These are phyloP conservation scores for Phytophthora megakarya DNA, from an alignment of 352 stramenopile genomes.

Conservation along the genomic window DNA sequence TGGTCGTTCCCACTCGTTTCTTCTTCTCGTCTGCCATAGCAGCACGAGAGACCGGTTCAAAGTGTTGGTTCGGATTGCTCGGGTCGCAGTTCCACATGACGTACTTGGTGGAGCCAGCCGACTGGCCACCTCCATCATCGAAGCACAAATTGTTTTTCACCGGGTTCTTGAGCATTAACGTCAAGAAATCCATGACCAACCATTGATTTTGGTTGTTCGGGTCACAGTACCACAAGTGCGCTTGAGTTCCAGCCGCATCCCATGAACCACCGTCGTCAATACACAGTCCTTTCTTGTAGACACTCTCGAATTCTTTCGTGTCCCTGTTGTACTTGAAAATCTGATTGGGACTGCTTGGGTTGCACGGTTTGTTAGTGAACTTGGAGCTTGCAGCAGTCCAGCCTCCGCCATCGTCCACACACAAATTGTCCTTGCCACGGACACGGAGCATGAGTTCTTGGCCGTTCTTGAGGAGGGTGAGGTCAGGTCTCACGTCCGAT, in stretches of 20 bases:
- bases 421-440: slow-evolving; percentile 36
- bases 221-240: slow-evolving; percentile 35
- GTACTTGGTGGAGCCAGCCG: slow-evolving; percentile 19
- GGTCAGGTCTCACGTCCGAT: slow-evolving; percentile 12
- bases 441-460: slow-evolving; percentile 36
- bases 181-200: slow-evolving; percentile 29
- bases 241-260: slow-evolving; percentile 13
- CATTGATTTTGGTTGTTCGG: slow-evolving; percentile 29
- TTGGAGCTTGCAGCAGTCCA: slow-evolving; percentile 15
- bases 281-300: slow-evolving; percentile 34
- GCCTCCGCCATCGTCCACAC: slow-evolving; percentile 39
- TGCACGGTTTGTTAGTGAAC: slow-evolving; percentile 34
- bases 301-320: slow-evolving; percentile 20
- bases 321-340: slow-evolving; percentile 33
- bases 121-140: slow-evolving; percentile 27
- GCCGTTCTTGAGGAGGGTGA: slow-evolving; percentile 10
- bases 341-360: slow-evolving; percentile 38
- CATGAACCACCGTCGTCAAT: slow-evolving; percentile 28
- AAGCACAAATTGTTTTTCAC: slow-evolving; percentile 40
- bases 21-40: slow-evolving; percentile 27
- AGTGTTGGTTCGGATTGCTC: slow-evolving; percentile 27
- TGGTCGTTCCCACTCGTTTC: slow-evolving; percentile 14
- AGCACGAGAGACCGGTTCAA: slow-evolving; percentile 21
- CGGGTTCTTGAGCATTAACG: slow-evolving; percentile 34
- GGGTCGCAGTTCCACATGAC: slow-evolving; percentile 26